Evolutionary conservation across 2,329 filamentous ascomycete species (phyloP).

Genomic region (Chaetothyriales sp.): DNA sequence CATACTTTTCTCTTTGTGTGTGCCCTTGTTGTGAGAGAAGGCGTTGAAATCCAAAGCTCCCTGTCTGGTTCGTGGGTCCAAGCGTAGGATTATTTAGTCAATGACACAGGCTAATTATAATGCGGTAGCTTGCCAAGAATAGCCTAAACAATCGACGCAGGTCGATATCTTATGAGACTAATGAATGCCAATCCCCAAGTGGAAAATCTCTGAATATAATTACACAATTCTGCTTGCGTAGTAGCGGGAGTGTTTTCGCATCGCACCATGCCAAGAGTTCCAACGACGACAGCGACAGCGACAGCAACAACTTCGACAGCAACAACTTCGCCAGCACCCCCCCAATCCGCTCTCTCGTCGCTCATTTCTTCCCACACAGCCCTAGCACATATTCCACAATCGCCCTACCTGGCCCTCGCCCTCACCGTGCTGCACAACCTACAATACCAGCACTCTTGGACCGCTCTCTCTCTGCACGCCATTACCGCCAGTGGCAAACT

Average conservation of each 20-base stretch:
- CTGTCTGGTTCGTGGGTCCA: too few species aligned
- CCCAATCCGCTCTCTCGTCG: slow-evolving; percentile 28
- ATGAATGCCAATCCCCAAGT: too few species aligned
- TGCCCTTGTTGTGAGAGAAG: too few species aligned
- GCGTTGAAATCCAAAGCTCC: too few species aligned
- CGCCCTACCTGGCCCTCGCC: slow-evolving; percentile 33
- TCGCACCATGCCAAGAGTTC: background rate
- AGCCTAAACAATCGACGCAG: too few species aligned
- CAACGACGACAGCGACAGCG: background rate
- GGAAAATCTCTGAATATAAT: too few species aligned
- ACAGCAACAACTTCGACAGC: background rate
- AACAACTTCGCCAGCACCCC: slow-evolving; percentile 5
- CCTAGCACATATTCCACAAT: slow-evolving; percentile 19
- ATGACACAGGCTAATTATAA: too few species aligned
- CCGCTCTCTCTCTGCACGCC: slow-evolving; percentile 34
- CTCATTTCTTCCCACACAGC: slow-evolving; percentile 24
- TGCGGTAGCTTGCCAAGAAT: too few species aligned
- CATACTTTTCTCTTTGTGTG: too few species aligned
- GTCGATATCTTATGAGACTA: too few species aligned
- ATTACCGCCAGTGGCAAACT: slow-evolving; percentile 1
- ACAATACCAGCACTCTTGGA: slow-evolving; percentile 50
- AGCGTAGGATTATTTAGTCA: too few species aligned
- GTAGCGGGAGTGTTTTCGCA: background rate
- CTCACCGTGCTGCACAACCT: slow-evolving; percentile 51
- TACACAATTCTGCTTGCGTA: too few species aligned